Percentiles rank a stretch among this genome's conserved stretches.
These are phyloP conservation scores for Hypoxylon sp. DNA, from an alignment of 2,329 filamentous ascomycete genomes.

Conservation along the genomic window DNA sequence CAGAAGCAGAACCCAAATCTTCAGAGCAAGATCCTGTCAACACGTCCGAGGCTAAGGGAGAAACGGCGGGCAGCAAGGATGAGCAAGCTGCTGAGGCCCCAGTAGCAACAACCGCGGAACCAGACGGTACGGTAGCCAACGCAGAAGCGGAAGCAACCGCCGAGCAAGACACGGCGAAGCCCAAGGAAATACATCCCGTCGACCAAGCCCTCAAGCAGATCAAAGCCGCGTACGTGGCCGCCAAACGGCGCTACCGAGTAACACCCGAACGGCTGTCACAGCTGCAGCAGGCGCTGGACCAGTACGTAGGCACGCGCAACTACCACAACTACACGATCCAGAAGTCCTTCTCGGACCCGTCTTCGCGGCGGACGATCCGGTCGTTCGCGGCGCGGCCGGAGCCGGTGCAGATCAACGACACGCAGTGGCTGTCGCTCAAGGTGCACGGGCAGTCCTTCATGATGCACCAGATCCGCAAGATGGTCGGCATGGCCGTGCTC, in stretches of 20 bases:
- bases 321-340: constrained; percentile 98
- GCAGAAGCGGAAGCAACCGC: constrained; percentile 10
- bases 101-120: constrained; percentile 30
- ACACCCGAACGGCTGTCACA: constrained; percentile 73
- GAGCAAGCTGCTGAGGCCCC: constrained; percentile 41
- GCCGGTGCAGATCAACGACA: constrained; percentile 86
- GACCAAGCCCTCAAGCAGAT: constrained; percentile 74
- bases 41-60: constrained; percentile 14
- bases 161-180: constrained; percentile 40
- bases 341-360: constrained; percentile 81
- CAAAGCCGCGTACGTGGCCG: constrained; percentile 80
- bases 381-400: constrained; percentile 81
- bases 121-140: not conserved
- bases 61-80: constrained; percentile 22
- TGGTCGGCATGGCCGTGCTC: constrained; percentile 92
- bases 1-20: constrained; percentile 29
- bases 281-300: constrained; percentile 76
- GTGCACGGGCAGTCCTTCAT: constrained; percentile 99
- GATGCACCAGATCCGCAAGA: constrained; percentile 99
- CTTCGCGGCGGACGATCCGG: constrained; percentile 89
- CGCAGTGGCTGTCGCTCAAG: constrained; percentile 94
- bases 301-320: constrained; percentile 85
- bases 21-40: constrained; percentile 20
- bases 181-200: constrained; percentile 59
- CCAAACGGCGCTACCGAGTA: constrained; percentile 86